Conservation (phyloP, 768 basidiomycete species). For the Pleurotus giganteus region DNA sequence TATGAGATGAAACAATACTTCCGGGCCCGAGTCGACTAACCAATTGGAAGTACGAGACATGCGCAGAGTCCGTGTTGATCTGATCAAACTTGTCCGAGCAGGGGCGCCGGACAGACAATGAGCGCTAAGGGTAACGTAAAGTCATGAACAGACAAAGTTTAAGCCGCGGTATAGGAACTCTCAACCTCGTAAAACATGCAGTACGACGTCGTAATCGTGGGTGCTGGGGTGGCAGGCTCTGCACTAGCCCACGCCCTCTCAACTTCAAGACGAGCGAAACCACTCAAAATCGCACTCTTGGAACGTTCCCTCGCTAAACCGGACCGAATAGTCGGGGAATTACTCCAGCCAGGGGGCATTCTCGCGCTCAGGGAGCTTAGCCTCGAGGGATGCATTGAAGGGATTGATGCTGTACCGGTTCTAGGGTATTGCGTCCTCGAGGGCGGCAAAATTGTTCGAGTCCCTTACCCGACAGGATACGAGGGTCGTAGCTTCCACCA, state of each 20-base stretch:
- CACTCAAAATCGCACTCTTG: slow-evolving; percentile 77
- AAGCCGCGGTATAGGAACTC: too few relatives aligned
- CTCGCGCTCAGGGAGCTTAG: slow-evolving; percentile 75
- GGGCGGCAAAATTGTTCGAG: slow-evolving; percentile 67
- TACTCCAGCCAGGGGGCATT: slow-evolving; percentile 94
- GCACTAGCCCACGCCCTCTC: slow-evolving; percentile 87
- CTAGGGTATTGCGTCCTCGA: slow-evolving; percentile 85
- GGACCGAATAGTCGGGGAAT: slow-evolving; percentile 97
- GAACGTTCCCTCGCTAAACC: slow-evolving; percentile 92
- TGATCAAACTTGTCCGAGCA: too few relatives aligned
- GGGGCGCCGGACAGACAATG: too few relatives aligned
- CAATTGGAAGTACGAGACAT: too few relatives aligned
- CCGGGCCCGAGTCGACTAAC: too few relatives aligned
- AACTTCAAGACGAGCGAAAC: slow-evolving; percentile 45
- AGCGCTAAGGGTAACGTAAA: not conserved
- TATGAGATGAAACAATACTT: too few relatives aligned
- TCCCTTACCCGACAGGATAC: slow-evolving; percentile 76
- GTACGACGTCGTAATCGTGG: slow-evolving; percentile 87
- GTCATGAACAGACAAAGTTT: too few relatives aligned
- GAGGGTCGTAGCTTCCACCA: slow-evolving; percentile 93
- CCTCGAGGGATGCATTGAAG: slow-evolving; percentile 69
- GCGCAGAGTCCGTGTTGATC: too few relatives aligned
- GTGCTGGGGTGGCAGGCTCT: slow-evolving; percentile 88
- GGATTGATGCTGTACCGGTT: slow-evolving; percentile 80
- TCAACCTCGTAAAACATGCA: slow-evolving; percentile 1